These are phyloP conservation scores for Xanthoceras sorbifolium DNA, from an alignment of 345 rosid species.

Conservation along the genomic window DNA sequence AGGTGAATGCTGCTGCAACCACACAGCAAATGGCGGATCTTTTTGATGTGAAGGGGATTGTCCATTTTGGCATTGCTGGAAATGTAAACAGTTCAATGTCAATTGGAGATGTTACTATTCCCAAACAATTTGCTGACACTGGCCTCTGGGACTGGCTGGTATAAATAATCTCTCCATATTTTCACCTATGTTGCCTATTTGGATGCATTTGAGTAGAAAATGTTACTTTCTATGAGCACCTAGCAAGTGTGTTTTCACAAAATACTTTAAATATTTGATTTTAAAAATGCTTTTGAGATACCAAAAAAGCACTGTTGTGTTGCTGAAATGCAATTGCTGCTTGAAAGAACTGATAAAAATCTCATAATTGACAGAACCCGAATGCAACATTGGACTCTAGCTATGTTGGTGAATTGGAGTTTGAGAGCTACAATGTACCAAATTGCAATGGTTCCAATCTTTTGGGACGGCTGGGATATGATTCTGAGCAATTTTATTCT, in stretches of 20 bases:
- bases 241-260: too few relatives aligned
- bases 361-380: conserved; percentile 32
- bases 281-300: too few relatives aligned
- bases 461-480: conserved; percentile 43
- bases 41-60: conserved; percentile 39
- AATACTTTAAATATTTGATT: too few relatives aligned
- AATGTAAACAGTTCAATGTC: conserved; percentile 52
- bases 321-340: too few relatives aligned
- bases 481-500: conserved; percentile 39
- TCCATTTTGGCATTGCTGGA: conserved; percentile 65
- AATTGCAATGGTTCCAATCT: conserved; percentile 32
- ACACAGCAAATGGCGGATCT: conserved; percentile 59
- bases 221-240: too few relatives aligned
- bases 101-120: conserved; percentile 62
- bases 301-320: not conserved
- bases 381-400: conserved; percentile 22
- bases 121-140: conserved; percentile 46
- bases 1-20: conserved; percentile 62
- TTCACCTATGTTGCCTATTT: not conserved
- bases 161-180: conserved; percentile 7
- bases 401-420: conserved; percentile 33
- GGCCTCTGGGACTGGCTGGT: conserved; percentile 64
- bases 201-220: not conserved
- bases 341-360: not conserved
- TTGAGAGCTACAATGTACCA: conserved; percentile 42